Base-by-base conservation (phyloP, 108 stramenopile genomes). In the Aurantiochytrium sp. region DNA sequence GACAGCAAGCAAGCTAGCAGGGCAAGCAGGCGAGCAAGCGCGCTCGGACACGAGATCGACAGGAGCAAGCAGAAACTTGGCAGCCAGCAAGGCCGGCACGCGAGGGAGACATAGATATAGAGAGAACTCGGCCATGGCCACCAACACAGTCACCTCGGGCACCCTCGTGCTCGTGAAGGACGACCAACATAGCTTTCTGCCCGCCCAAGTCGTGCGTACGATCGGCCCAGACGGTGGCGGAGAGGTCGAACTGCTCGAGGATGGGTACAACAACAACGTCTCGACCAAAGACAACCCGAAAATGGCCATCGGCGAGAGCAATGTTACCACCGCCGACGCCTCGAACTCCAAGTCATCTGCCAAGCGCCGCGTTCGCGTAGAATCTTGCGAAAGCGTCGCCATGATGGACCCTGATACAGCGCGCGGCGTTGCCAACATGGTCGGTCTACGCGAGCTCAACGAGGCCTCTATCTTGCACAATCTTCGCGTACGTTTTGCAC, bases 361-460 rank as follows among this genome's bases (percentile, higher is more conserved):
- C 8, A 69, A 69, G 64, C 64, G 42, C 35, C 25, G 64, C 35
- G 25, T 69, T 8, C 42, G 35, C 42, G 64, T 69, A 23, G 21
- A 69, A 18, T 16, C 14, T 12, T 18, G 64, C 64, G 64, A 69
- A 10, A 42, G 42, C 42, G 64, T 69, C 1, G 25, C 64, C 42
- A 69, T 69, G 64, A 69, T 69, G 64, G 64, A 69, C 64, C 35
- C 64, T 18, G 35, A 69, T 14, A 18, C 18, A 23, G 64, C 14
- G 64, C 8, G 8, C 25, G 64, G 64, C 42, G 64, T 69, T 10
- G 64, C 64, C 35, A 90, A 91, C n/a, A 91, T 94, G 60, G 92
- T 94, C 60, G 92, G 93, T 72, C 83, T 94, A 16, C 92, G 91
- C 23, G 92, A 95, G 76, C 91, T 95, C n/a, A 95, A 95, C 88